phyloP scores from a whole-genome alignment of 768 basidiomycete genomes.

The Punctularia strigosozonata region DNA sequence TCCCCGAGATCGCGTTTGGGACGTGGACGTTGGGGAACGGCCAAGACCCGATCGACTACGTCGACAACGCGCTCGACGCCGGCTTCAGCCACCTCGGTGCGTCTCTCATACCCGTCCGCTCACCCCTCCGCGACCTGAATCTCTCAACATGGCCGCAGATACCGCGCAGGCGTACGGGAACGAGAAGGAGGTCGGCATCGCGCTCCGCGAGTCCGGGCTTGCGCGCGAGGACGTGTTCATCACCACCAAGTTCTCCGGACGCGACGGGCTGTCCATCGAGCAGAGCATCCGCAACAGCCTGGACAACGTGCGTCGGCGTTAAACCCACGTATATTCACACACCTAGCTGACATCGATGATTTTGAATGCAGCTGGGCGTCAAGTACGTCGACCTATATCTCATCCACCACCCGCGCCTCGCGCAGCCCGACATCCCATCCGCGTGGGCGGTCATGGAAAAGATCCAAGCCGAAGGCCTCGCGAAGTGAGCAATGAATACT shows the following conservation, averaged over 20 bases:
- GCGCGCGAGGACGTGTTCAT: slow-evolving; percentile 46
- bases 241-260: slow-evolving; percentile 54
- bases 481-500: slow-evolving; percentile 33
- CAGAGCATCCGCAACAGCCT: slow-evolving; percentile 47
- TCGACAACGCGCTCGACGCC: slow-evolving; percentile 48
- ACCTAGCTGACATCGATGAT: neutral
- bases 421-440: slow-evolving; percentile 45
- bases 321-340: neutral
- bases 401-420: slow-evolving; percentile 46
- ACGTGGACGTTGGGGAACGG: slow-evolving; percentile 58
- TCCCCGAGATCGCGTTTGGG: slow-evolving; percentile 47
- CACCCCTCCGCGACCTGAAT: neutral
- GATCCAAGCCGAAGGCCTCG: slow-evolving; percentile 40
- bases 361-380: slow-evolving; percentile 40
- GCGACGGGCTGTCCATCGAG: slow-evolving; percentile 36
- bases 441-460: slow-evolving; percentile 56
- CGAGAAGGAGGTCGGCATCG: slow-evolving; percentile 43
- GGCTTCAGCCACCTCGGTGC: slow-evolving; percentile 55
- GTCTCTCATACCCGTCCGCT: slow-evolving; percentile 9
- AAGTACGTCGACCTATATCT: slow-evolving; percentile 62
- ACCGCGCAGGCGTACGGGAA: slow-evolving; percentile 54
- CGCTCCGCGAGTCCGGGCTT: slow-evolving; percentile 39
- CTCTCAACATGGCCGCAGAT: slow-evolving; percentile 30
- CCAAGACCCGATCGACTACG: slow-evolving; percentile 35
- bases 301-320: slow-evolving; percentile 31